Base-by-base conservation (phyloP, 345 rosid species). In the Syzygium aqueum region DNA sequence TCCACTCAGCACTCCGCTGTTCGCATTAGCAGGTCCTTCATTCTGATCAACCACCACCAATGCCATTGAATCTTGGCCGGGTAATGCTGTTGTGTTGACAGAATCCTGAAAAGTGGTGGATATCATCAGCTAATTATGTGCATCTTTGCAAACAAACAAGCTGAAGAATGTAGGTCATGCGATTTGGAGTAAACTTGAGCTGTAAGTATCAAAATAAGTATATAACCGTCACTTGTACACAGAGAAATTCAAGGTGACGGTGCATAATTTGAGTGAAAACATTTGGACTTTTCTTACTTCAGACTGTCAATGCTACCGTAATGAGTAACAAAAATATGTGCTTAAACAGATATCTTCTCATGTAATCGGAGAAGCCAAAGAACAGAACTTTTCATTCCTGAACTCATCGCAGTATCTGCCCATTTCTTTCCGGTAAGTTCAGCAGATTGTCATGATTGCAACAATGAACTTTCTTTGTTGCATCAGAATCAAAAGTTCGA, bases 1-100 rank as follows among this genome's bases (percentile, higher is more conserved):
- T 87, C 92, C 94, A 80, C 90, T 93, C n/a, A 87, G 91, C 61
- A 90, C 86, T 89, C 84, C 93, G 77, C 78, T 89, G 89, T 73
- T 86, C 11, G 87, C 85, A 85, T 73, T 88, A 27, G 86, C 40
- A 73, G 87, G 43, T 40, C 52, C 56, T 63, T 90, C 87, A 5
- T 88, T 91, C 86, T 91, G 83, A 87, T 93, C 93, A 88, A 91
- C 54, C 61, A 86, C 87, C 91, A 93, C 88, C 84, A 89, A 30
- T 50, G 90, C 63, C 54, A 93, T 52, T 63, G 92, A 88, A 84
- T 90, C 92, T 59, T 89, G 90, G 85, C 82, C 85, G 49, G 85
- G 57, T 65, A 87, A n/a, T 5, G 88, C 88, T 33, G 59, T 88
- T 37, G 87, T 51, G 51, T 16, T 85, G 13, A 61, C 57, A 63